Evolutionary conservation across 225 moss, liverwort and hornwort genomes (phyloP).

Genomic region (Sphagnum contortum): DNA sequence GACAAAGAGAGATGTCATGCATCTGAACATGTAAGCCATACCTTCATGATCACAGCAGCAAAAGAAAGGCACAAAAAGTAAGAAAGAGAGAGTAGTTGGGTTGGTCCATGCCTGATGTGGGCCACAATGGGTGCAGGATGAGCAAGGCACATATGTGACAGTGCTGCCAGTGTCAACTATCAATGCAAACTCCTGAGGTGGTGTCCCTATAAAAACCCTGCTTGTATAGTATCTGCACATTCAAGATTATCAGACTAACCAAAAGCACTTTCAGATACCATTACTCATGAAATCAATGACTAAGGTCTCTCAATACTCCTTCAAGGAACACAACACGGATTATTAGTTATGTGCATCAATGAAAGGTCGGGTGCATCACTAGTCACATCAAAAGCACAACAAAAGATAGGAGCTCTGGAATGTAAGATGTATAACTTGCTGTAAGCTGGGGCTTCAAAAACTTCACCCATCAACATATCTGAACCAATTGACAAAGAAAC

Average conservation of each 20-base stretch:
- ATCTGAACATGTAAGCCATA: too few relatives aligned
- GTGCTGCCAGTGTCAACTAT: constrained; percentile 98
- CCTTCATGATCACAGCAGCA: too few relatives aligned
- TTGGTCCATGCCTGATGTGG: constrained; percentile 53
- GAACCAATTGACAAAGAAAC: too few relatives aligned
- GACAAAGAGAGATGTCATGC: too few relatives aligned
- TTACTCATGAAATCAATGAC: not conserved
- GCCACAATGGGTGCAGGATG: constrained; percentile 83
- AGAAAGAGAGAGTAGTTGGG: not conserved
- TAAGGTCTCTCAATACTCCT: not conserved
- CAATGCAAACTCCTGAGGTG: constrained; percentile 74
- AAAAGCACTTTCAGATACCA: not conserved
- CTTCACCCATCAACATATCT: too few relatives aligned
- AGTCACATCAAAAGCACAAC: constrained; percentile 3
- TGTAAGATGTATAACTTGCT: not conserved
- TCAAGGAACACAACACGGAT: constrained; percentile 1
- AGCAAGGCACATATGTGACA: constrained; percentile 89
- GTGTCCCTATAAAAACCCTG: constrained; percentile 67
- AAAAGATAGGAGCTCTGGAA: constrained; percentile 1
- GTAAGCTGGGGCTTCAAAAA: too few relatives aligned
- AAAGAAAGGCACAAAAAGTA: not conserved
- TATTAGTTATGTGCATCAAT: not conserved
- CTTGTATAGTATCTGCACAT: constrained; percentile 77
- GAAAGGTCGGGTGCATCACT: constrained; percentile 6
- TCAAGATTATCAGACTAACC: too few relatives aligned